Base-by-base conservation (phyloP, 1,284 basidiomycete species). In the Tilletia horrida region DNA sequence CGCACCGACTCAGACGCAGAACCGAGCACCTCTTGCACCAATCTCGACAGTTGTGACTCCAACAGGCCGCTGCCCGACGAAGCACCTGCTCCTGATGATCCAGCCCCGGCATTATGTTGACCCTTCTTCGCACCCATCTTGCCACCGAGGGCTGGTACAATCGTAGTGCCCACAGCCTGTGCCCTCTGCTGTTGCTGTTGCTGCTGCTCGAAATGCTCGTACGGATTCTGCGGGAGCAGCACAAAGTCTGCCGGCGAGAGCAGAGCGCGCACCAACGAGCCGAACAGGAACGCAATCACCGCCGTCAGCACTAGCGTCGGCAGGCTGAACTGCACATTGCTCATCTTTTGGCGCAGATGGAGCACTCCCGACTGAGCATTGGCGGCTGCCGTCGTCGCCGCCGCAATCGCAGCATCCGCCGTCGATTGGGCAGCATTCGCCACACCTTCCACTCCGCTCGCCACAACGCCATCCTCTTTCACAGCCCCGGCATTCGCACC, bases 201-300 rank as follows among this genome's bases (percentile, higher is more conserved):
- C 35, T 27, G 50, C 50, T 25, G 23, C n/a, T 52, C 50, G 50
- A 52, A 52, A 25, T n/a, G 59, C 2, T 62, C 59, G 31, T 40
- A 40, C 9, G n/a, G 59, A 62, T 29, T 25, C 4, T 71, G 69
- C 18, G 72, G 69, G 3, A 76, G 50, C 6, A 81, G 66, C 23
- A 95, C 88, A 84, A 94, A 97, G 82, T 97, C 94, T n/a, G 90
- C 89, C 13, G 93, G 90, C 8, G 89, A 89, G 47, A 97, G 83
- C 69, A 97, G 84, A 8, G 91, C 92, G 67, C 95, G 87, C 70
- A 95, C 83, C 62, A 98, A 84, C 13, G 91, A 94, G 44, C 95
- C 95, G 71, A 97, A 85, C 71, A 98, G 84, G 83, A 97, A 94
- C 44, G 91, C 90, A 70, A 95, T 90, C 71, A 97, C 81, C 57